Conservation (phyloP, 108 stramenopile species). For the Cyclotella atomus region DNA sequence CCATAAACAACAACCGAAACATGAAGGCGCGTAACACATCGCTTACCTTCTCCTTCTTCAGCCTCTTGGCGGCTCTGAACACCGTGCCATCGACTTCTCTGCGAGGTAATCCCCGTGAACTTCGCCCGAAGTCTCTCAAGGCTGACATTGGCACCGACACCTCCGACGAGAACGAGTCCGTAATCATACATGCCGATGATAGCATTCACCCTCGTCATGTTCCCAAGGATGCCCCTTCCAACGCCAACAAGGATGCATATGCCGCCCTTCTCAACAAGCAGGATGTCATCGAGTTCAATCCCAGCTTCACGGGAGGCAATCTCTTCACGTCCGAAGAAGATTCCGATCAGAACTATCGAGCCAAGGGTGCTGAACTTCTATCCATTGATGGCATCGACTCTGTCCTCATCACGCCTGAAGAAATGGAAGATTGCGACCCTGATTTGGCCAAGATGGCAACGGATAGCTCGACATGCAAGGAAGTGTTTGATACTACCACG, state of each 20-base stretch:
- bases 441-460: neutral
- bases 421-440: constrained; percentile 3
- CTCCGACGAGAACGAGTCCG: neutral
- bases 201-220: neutral
- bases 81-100: neutral
- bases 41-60: too few species aligned
- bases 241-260: constrained; percentile 18
- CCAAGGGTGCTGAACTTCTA: constrained; percentile 3
- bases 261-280: neutral
- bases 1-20: too few species aligned
- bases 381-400: constrained; percentile 7
- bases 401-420: neutral
- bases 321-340: neutral
- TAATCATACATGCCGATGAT: neutral
- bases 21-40: too few species aligned
- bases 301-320: neutral
- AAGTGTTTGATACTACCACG: neutral
- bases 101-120: constrained; percentile 2
- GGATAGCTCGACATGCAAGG: neutral
- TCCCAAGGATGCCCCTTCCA: constrained; percentile 14
- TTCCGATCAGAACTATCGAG: neutral
- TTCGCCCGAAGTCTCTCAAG: neutral
- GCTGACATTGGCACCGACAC: neutral
- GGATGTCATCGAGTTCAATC: neutral
- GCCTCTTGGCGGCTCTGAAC: too few species aligned